Base-by-base conservation (phyloP, 345 rosid species). In the Melaleuca alternifolia region DNA sequence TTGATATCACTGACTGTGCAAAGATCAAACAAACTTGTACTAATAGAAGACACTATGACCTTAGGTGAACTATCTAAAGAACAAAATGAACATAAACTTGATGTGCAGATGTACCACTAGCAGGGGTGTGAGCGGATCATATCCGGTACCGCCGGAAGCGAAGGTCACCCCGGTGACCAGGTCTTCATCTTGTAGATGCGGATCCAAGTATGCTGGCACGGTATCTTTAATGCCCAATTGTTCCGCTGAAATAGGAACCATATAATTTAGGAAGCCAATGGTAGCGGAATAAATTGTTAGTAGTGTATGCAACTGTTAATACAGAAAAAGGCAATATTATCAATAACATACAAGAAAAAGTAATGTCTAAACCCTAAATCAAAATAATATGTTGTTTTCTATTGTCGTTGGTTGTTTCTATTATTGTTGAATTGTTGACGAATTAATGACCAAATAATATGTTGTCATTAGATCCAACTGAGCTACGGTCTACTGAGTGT, bases 121-220 rank as follows among this genome's bases (percentile, higher is more conserved):
- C 83, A 57, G 87, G 1, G 98, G 83, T 50, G 98, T 96, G 54
- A 93, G 46, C 10, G 98, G 95, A 90, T 95, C 98, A 71, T 88
- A 96, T 37, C 99, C 99, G 5, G 90, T n/a, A 83, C 93, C 99
- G 28, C 98, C 96, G 0, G 98, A 92, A 71, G 98, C 99, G 86
- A 96, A 96, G 87, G 91, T 87, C 10, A 94, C 99, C 28, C 99
- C 99, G 2, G 98, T 94, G 85, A 92, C 61, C 24, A 95, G 91
- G 91, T 96, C 96, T 54, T 87, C n/a, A 6, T 92, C 86, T 84
- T 59, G 86, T 59, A 96, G 50, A 6, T 88, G 85, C 52, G 93
- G 94, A 65, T 93, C 95, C 30, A 93, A 79, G 86, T 96, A 95
- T 75, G 98, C 93, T 9, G 98, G 97, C 44, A 96, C 83, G 2